Percentiles rank a stretch among this genome's conserved stretches.
phyloP scores from a whole-genome alignment of 2,329 filamentous ascomycete genomes.

The Madurella fahalii region DNA sequence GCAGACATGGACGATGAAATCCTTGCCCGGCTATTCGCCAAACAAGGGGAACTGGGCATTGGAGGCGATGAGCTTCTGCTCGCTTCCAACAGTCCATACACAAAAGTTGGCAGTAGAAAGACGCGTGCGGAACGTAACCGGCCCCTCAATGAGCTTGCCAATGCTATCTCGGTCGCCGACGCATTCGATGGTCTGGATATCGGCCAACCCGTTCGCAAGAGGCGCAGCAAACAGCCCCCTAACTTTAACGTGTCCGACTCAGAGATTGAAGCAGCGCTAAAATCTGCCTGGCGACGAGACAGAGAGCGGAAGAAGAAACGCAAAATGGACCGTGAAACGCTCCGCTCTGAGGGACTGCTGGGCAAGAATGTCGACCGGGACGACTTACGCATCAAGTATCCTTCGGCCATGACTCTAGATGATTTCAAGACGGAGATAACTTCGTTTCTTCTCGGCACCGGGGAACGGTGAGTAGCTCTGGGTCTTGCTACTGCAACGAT shows the following conservation, averaged over 20 bases:
- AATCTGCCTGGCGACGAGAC: conserved; percentile 61
- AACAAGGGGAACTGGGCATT: conserved; percentile 61
- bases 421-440: conserved; percentile 71
- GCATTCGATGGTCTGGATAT: conserved; percentile 67
- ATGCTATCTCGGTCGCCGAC: conserved; percentile 41
- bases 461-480: conserved; percentile 50
- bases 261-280: conserved; percentile 59
- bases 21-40: conserved; percentile 56
- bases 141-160: conserved; percentile 31
- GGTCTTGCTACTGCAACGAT: not conserved
- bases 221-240: conserved; percentile 35
- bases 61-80: conserved; percentile 55
- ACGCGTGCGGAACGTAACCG: not conserved
- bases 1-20: conserved; percentile 62
- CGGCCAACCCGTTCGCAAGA: conserved; percentile 33
- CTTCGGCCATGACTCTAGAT: conserved; percentile 64
- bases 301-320: conserved; percentile 65
- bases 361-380: conserved; percentile 53
- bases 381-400: conserved; percentile 67
- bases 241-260: conserved; percentile 59
- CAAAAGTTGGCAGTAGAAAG: conserved; percentile 25
- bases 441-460: conserved; percentile 61
- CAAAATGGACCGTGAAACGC: conserved; percentile 65
- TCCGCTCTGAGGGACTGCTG: conserved; percentile 62
- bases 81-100: conserved; percentile 44